Evolutionary conservation across 1,139 yeast species (phyloP).

Genomic region (Taiozyma onychis): DNA sequence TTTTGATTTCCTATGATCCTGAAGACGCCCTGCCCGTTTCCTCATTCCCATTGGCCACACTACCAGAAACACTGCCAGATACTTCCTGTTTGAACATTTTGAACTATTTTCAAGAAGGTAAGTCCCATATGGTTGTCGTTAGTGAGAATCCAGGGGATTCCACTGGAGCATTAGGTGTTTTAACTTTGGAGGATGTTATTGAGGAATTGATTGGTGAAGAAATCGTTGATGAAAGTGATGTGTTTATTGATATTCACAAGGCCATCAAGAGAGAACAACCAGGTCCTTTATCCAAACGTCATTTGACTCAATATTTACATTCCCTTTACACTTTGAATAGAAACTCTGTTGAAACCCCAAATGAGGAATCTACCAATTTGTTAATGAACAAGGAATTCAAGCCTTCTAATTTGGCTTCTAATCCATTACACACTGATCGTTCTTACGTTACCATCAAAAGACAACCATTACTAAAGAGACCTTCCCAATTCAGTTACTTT

Average conservation of each 20-base stretch:
- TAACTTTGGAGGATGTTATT: conserved; percentile 93
- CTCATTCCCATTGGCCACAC: conserved; percentile 89
- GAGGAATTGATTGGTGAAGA: conserved; percentile 98
- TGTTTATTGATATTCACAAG: conserved; percentile 83
- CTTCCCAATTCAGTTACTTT: conserved; percentile 14
- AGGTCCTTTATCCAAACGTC: conserved; percentile 76
- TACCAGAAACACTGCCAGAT: conserved; percentile 89
- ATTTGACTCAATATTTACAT: conserved; percentile 64
- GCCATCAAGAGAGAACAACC: conserved; percentile 80
- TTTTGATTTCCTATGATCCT: conserved; percentile 91
- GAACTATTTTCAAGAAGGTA: conserved; percentile 96
- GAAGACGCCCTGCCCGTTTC: conserved; percentile 93
- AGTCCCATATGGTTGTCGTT: conserved; percentile 94
- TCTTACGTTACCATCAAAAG: conserved; percentile 65
- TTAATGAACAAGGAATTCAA: conserved; percentile 22
- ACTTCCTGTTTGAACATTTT: conserved; percentile 91
- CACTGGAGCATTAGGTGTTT: conserved; percentile 82
- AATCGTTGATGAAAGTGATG: conserved; percentile 96
- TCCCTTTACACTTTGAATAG: conserved; percentile 32
- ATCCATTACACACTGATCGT: conserved; percentile 72
- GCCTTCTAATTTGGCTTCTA: conserved; percentile 73
- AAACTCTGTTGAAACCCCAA: conserved; percentile 12
- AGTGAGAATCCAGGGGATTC: conserved; percentile 85
- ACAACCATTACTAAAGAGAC: conserved; percentile 26
- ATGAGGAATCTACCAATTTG: conserved; percentile 12